Conservation (phyloP, 768 basidiomycete genomes). For the Rhizopogon salebrosus region DNA sequence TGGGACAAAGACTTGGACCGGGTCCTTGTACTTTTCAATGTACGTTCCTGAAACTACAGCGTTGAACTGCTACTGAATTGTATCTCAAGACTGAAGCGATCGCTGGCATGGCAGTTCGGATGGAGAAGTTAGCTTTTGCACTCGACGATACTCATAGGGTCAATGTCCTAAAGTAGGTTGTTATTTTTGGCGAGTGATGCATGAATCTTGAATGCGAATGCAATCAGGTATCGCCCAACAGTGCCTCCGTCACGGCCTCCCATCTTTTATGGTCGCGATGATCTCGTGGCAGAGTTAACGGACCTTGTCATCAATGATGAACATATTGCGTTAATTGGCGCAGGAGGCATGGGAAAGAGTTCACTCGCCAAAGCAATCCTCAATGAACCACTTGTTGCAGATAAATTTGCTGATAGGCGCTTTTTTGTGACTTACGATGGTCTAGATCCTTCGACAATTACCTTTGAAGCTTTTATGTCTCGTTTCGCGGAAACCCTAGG, state of each 20-base stretch:
- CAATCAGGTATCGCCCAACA: background rate
- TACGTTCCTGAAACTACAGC: background rate
- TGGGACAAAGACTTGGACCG: background rate
- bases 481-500: background rate
- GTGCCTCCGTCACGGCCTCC: background rate
- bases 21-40: background rate
- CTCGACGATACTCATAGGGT: background rate
- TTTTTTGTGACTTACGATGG: background rate
- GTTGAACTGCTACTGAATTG: background rate
- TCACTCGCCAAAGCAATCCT: background rate
- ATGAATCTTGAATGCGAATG: background rate
- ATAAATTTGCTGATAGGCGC: background rate
- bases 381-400: background rate
- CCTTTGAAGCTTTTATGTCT: background rate
- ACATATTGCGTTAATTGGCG: background rate
- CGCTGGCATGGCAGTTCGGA: background rate
- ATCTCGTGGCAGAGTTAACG: background rate
- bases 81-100: background rate
- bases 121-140: background rate
- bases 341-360: conserved; percentile 1
- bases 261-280: background rate
- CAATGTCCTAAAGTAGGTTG: background rate
- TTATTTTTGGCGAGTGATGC: background rate
- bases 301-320: background rate
- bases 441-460: background rate